These are phyloP conservation scores for Mollisia scopiformis DNA, from an alignment of 2,329 filamentous ascomycete species.

Conservation along the genomic window DNA sequence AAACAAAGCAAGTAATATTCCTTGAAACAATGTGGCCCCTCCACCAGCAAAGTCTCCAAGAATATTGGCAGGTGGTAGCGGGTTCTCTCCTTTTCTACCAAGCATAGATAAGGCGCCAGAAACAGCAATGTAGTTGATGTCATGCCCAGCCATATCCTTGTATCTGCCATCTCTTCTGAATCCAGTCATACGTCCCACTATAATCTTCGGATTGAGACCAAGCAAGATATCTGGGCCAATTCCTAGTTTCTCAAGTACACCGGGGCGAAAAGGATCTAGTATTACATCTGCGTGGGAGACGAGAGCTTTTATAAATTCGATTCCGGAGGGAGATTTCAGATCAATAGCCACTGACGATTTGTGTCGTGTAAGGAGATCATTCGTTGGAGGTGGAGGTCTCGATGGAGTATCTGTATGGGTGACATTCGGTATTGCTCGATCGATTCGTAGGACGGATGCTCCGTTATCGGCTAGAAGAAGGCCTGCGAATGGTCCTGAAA, in stretches of 20 bases:
- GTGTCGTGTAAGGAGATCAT: slow-evolving; percentile 77
- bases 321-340: slow-evolving; percentile 69
- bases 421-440: slow-evolving; percentile 58
- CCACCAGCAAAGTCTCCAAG: slow-evolving; percentile 92
- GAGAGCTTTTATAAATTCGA: slow-evolving; percentile 68
- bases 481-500: slow-evolving; percentile 80
- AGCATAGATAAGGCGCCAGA: slow-evolving; percentile 79
- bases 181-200: slow-evolving; percentile 86
- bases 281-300: slow-evolving; percentile 71
- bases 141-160: slow-evolving; percentile 86
- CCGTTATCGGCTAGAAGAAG: slow-evolving; percentile 89
- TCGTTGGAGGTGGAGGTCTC: slow-evolving; percentile 49
- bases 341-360: slow-evolving; percentile 82
- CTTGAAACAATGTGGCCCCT: slow-evolving; percentile 79
- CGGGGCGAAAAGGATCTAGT: slow-evolving; percentile 92
- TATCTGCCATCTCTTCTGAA: slow-evolving; percentile 89
- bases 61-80: slow-evolving; percentile 81
- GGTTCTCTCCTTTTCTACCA: slow-evolving; percentile 69
- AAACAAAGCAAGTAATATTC: slow-evolving; percentile 79
- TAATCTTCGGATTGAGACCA: slow-evolving; percentile 70
- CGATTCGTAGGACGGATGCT: slow-evolving; percentile 84
- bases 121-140: slow-evolving; percentile 95
- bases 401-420: slow-evolving; percentile 43
- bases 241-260: slow-evolving; percentile 83
- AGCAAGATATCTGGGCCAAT: slow-evolving; percentile 72